Base-by-base conservation (phyloP, 768 basidiomycete species). In the Lactarius evosmus region DNA sequence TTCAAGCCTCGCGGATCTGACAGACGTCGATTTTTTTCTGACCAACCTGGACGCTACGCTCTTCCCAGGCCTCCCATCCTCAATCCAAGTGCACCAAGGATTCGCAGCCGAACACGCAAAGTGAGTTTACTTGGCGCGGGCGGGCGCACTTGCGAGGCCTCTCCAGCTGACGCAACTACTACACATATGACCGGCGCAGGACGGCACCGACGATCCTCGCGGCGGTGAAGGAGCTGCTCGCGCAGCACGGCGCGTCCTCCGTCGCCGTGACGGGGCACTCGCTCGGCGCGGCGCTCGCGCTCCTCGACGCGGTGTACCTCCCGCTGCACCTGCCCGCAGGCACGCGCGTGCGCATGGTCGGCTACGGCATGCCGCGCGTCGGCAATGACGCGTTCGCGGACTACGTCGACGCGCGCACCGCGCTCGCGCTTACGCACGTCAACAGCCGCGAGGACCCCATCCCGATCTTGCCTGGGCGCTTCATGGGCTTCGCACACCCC, bases 341-440 rank as follows among this genome's bases (percentile, higher is more conserved):
- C 61, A 71, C 67, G 38, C 59, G 60, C 75, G 74, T 83, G 58
- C 79, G 76, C 58, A 74, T 76, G 3, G 73, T 82, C 50, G 81
- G 81, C 0, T 84, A 77, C 66, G 82, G 81, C 3, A 79, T 78
- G 38, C 83, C 83, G 8, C 78, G 83, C 38, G 82, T 84, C 22
- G 83, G 83, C 7, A 82, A 82, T 69, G 56, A 72, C 2, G 79
- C 74, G n/a, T 85, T 79, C 66, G 83, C 79, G n/a, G 44, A 63
- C 38, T 68, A 69, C 50, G 66, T 73, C 32, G 69, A 69, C 50
- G 44, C 58, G 34, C 46, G n/a, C 17, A 53, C 34, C 32, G 40
- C 14, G 6, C 40, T 6, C 25, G 1, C 29, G 6, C 14, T 68
- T 19, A 62, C 62, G 49, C 70, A 60, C 61, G 59, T 70, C 51